Evolutionary conservation across 2,329 filamentous ascomycete genomes (phyloP), one percentile per base, ranked within the genome.

Genomic region (Cordyceps militaris): DNA sequence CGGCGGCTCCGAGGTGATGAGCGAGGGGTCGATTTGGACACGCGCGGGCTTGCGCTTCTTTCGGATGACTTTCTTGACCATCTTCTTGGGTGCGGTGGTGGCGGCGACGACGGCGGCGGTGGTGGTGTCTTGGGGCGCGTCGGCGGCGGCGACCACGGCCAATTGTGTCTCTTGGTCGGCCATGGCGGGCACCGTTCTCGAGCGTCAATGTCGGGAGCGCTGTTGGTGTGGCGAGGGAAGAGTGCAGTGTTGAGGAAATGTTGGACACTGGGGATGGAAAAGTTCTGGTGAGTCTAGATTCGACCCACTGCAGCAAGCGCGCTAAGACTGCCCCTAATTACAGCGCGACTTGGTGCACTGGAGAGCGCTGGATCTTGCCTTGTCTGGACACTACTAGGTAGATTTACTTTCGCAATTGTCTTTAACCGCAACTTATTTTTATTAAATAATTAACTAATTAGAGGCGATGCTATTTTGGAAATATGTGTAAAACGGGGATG

Each of bases 41-140:
- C 93, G 85, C 48, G 94, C 94, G 32, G 94, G 94, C 40, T 91
- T 83, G 67, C 88, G 87, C 78, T 96, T 97, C 70, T 89, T 91
- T 62, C 92, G 86, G 64, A 96, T 88, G 64, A 97, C 90, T 77
- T 93, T 95, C 74, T 95, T 97, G 60, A 89, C 67, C 10, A 70
- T 64, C 84, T 74, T 92, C 90, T 71, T 80, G 53, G 75, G 74
- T 21, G 74, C 70, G 32, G 78, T 74, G 44, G 76, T 70, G 44
- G 79, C 74, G 49, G 79, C 77, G 48, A 69, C 75, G 62, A 63
- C 70, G 44, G 79, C 74, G 49, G 79, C 77, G 48, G 69, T 75
- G 62, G 63, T 72, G 19, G 70, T 73, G 16, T 69, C 63, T 42
- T 76, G 63, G 23, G 71, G 63, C n/a, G 61, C 62, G 21, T 63